A percentile compares a stretch with the other conserved stretches of the same genome.
Conservation (phyloP, 1,284 basidiomycete species). For the Cryptococcus floricola region DNA sequence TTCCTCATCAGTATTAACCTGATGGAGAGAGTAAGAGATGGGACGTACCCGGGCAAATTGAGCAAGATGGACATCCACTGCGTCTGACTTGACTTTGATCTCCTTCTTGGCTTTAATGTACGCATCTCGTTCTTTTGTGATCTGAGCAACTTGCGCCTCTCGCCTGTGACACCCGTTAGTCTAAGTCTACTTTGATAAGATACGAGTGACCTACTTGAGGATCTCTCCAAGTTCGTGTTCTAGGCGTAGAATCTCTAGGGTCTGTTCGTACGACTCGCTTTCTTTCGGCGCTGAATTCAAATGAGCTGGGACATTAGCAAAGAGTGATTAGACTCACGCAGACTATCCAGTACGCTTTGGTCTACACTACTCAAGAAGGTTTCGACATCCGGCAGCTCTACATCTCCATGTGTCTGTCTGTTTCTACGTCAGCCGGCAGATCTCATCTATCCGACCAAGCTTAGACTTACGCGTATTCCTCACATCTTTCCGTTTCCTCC, state of each 20-base stretch:
- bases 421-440: background rate
- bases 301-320: background rate
- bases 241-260: constrained; percentile 30
- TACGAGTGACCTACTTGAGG: constrained; percentile 17
- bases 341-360: constrained; percentile 12
- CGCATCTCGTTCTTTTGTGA: constrained; percentile 37
- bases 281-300: constrained; percentile 17
- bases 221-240: constrained; percentile 40
- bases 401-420: constrained; percentile 31
- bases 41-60: constrained; percentile 37
- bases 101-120: constrained; percentile 38
- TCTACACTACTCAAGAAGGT: constrained; percentile 17
- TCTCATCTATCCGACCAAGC: background rate
- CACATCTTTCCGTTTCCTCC: constrained; percentile 39
- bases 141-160: constrained; percentile 24
- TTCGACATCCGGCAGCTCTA: constrained; percentile 27
- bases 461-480: constrained; percentile 35
- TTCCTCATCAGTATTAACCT: background rate
- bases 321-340: constrained; percentile 26
- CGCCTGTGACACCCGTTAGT: constrained; percentile 13
- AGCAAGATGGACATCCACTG: constrained; percentile 31
- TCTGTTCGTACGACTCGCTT: constrained; percentile 28
- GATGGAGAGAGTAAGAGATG: background rate
- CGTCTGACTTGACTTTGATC: constrained; percentile 35
- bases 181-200: background rate